Conservation (phyloP, 352 stramenopile genomes). For the Phytophthora hibernalis region DNA sequence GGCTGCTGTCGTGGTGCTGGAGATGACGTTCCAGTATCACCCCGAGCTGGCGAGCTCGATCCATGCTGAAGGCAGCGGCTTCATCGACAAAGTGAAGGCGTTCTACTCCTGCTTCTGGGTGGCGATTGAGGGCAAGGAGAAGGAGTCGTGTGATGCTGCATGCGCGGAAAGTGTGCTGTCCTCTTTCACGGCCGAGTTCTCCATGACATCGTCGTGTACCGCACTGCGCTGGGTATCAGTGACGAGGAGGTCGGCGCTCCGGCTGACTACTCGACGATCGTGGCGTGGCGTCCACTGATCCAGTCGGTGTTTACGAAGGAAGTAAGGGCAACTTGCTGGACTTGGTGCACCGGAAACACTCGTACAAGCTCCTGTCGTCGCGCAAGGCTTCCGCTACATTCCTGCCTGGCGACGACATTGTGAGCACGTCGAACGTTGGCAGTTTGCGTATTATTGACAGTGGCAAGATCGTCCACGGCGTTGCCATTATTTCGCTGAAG, state of each 20-base stretch:
- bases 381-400: conserved; percentile 52
- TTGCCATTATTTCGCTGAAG: conserved; percentile 75
- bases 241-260: conserved; percentile 45
- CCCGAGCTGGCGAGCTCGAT: conserved; percentile 58
- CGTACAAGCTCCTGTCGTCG: conserved; percentile 74
- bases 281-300: conserved; percentile 83
- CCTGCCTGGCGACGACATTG: conserved; percentile 67
- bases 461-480: conserved; percentile 80
- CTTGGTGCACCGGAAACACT: conserved; percentile 87
- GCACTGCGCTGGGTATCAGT: conserved; percentile 55
- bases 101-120: conserved; percentile 87
- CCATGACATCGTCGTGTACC: conserved; percentile 75
- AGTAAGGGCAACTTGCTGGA: conserved; percentile 84
- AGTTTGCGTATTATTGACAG: conserved; percentile 80
- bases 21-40: conserved; percentile 66
- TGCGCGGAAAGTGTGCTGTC: conserved; percentile 68
- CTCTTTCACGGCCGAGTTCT: conserved; percentile 71
- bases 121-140: conserved; percentile 63
- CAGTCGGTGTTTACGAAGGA: conserved; percentile 86
- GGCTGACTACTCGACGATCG: conserved; percentile 82
- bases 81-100: conserved; percentile 66
- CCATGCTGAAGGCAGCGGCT: conserved; percentile 49
- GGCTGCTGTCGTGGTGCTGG: conserved; percentile 51
- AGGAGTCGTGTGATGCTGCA: conserved; percentile 61
- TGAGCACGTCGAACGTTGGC: conserved; percentile 75